Evolutionary conservation across 345 rosid species (phyloP), one percentile per base, ranked within the genome.

Genomic region (Eucalyptus globulus): DNA sequence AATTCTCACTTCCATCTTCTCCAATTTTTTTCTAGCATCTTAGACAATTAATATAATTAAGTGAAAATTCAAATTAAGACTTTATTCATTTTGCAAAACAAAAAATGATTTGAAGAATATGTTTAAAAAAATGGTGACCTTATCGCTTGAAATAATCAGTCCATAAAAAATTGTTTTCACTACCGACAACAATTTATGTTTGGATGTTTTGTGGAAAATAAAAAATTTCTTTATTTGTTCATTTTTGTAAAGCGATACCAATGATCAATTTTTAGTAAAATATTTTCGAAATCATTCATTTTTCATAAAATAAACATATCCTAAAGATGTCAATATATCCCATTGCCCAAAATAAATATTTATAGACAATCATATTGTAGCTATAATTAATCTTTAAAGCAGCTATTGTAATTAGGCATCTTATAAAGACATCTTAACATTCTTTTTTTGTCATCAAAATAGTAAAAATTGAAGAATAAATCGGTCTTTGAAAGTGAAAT

Each of bases 121-220:
- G 34, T 65, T 65, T 4, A 0, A 65, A 65, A 65, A 14, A 65
- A 65, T 65, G 1, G 16, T 65, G 5, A 9, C 11, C 31, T n/a
- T 65, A 65, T 65, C 0, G 0, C 19, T 65, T n/a, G 37, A 65
- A 65, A 65, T 65, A 65, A 65, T 65, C 6, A 4, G 3, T n/a
- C 5, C 4, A 14, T 65, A 8, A n/a, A n/a, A 65, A n/a, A 65
- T 29, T 2, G 2, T n/a, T n/a, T 65, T n/a, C 10, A 65, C 37
- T 65, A 15, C 0, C 5, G 1, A 65, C 37, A 65, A 7, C 21
- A 65, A 65, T 65, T 14, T 65, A 65, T n/a, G 37, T 65, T 2
- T 1, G 0, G 9, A n/a, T 2, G 15, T 65, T 65, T 65, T n/a
- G 1, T 65, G 19, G 0, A 65, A 6, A 1, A 65, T 29, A 65